Evolutionary conservation across 129 eudicot species (phyloP).

Genomic region (Mikania micrantha): DNA sequence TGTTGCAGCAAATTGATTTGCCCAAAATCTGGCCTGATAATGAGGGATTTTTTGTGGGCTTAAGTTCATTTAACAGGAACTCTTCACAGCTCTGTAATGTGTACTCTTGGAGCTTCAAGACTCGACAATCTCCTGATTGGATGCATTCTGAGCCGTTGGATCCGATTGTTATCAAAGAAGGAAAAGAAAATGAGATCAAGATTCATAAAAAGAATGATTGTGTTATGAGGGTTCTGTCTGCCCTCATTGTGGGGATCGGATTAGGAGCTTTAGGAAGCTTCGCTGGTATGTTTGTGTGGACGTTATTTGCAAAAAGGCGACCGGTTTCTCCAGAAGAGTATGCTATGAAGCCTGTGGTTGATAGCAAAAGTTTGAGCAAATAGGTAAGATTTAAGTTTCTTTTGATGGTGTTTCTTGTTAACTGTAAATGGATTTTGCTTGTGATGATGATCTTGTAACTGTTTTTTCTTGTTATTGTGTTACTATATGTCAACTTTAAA

Average conservation of each 20-base stretch:
- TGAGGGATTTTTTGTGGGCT: slow-evolving; percentile 44
- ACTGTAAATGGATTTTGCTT: slow-evolving; percentile 51
- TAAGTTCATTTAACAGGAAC: slow-evolving; percentile 60
- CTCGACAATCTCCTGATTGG: slow-evolving; percentile 50
- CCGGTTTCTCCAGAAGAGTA: slow-evolving; percentile 63
- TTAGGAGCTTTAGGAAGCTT: slow-evolving; percentile 84
- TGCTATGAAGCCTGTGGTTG: slow-evolving; percentile 32
- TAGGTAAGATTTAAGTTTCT: slow-evolving; percentile 31
- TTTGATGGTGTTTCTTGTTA: slow-evolving; percentile 29
- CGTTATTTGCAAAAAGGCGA: slow-evolving; percentile 41
- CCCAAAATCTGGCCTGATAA: slow-evolving; percentile 46
- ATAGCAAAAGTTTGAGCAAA: slow-evolving; percentile 31
- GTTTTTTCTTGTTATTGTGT: slow-evolving; percentile 21
- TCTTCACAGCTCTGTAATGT: slow-evolving; percentile 52
- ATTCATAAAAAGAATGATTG: slow-evolving; percentile 54
- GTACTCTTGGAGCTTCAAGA: slow-evolving; percentile 68
- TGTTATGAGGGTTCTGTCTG: slow-evolving; percentile 45
- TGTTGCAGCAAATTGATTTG: slow-evolving; percentile 48
- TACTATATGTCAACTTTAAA: slow-evolving; percentile 53
- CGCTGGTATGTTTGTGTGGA: slow-evolving; percentile 56
- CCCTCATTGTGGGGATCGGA: slow-evolving; percentile 60
- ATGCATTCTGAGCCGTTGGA: slow-evolving; percentile 92
- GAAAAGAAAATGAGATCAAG: slow-evolving; percentile 6
- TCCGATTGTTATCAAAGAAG: slow-evolving; percentile 31
- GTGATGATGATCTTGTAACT: slow-evolving; percentile 29